These are phyloP conservation scores for Saksenaea vasiformis DNA, from an alignment of 371 early-diverging fungal genomes.

Conservation along the genomic window DNA sequence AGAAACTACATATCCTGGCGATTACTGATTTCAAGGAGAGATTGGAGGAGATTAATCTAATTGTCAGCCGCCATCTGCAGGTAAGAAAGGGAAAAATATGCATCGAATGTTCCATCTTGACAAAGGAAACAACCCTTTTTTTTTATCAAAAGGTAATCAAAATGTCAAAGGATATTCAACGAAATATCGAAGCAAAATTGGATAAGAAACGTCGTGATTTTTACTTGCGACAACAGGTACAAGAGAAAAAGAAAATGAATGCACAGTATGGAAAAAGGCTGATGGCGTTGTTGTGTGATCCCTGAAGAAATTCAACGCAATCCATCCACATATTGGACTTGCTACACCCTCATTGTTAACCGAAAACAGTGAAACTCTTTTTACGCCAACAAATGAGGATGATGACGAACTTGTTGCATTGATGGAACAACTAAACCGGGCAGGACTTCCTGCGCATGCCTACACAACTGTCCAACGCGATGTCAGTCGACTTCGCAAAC, in stretches of 20 bases:
- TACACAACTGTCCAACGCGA: slow-evolving; percentile 67
- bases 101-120: neutral
- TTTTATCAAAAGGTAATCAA: slow-evolving; percentile 14
- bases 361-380: neutral
- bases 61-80: slow-evolving; percentile 72
- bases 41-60: slow-evolving; percentile 51
- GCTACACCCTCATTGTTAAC: neutral
- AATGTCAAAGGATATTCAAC: slow-evolving; percentile 16
- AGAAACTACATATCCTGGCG: slow-evolving; percentile 67
- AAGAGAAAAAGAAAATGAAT: neutral
- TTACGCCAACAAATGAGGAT: slow-evolving; percentile 26
- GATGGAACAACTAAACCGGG: slow-evolving; percentile 51
- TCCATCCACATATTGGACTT: neutral
- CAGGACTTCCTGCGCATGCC: slow-evolving; percentile 66
- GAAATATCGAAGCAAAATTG: slow-evolving; percentile 14
- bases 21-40: slow-evolving; percentile 55
- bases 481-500: slow-evolving; percentile 68
- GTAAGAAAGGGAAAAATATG: slow-evolving; percentile 29
- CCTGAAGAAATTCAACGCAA: neutral
- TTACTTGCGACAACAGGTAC: slow-evolving; percentile 76
- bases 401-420: slow-evolving; percentile 71
- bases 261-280: neutral
- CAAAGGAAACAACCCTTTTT: neutral
- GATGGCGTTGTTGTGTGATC: neutral
- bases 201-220: slow-evolving; percentile 79